A percentile compares a stretch with the other conserved stretches of the same genome.
Evolutionary conservation across 2,329 filamentous ascomycete species (phyloP).

Genomic region (Clarireedia sp.): DNA sequence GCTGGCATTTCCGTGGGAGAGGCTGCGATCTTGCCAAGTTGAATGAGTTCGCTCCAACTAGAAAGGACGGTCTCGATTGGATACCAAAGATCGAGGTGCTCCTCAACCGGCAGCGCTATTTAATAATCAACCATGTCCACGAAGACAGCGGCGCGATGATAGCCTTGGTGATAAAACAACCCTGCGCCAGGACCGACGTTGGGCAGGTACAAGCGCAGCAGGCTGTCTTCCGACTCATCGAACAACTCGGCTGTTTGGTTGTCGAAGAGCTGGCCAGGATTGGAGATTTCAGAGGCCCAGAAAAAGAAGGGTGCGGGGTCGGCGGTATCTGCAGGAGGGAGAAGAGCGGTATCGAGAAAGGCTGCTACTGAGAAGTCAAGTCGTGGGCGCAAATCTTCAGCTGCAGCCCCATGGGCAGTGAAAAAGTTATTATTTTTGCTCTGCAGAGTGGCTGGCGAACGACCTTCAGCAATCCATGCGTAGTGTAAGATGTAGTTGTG

Average conservation of each 20-base stretch:
- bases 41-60: constrained; percentile 15
- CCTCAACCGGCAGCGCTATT: background rate
- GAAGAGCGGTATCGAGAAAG: background rate
- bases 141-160: background rate
- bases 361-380: background rate
- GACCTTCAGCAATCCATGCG: background rate
- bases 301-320: background rate
- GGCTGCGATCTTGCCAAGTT: constrained; percentile 13
- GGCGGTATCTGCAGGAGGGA: background rate
- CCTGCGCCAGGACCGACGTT: background rate
- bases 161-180: background rate
- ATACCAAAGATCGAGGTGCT: constrained; percentile 10
- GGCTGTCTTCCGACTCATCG: background rate
- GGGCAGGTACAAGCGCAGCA: background rate
- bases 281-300: background rate
- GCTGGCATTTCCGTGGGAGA: background rate
- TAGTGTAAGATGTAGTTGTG: background rate
- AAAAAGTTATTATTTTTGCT: background rate
- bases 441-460: background rate
- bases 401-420: background rate
- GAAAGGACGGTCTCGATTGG: constrained; percentile 19
- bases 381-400: background rate
- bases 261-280: background rate
- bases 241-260: background rate
- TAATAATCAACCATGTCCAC: background rate